phyloP scores from a whole-genome alignment of 345 rosid species.

The Pugionium cornutum region DNA sequence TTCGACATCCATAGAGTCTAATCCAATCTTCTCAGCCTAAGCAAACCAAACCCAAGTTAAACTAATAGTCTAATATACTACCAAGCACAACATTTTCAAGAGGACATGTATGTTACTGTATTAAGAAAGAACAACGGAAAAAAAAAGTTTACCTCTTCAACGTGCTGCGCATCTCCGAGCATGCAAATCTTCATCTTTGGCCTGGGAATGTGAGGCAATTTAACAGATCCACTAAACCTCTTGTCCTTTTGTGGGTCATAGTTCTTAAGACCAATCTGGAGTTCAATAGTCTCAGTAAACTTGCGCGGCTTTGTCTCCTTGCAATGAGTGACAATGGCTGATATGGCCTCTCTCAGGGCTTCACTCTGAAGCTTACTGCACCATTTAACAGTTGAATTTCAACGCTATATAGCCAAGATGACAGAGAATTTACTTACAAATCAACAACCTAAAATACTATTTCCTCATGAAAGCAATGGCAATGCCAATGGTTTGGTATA shows the following conservation, averaged over 20 bases:
- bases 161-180: constrained; percentile 97
- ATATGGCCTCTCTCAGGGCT: constrained; percentile 78
- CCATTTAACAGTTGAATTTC: neutral
- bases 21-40: constrained; percentile 71
- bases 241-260: constrained; percentile 96
- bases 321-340: constrained; percentile 49
- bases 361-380: constrained; percentile 94
- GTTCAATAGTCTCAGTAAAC: constrained; percentile 86
- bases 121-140: no score
- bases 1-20: constrained; percentile 77
- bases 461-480: neutral
- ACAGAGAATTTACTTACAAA: neutral
- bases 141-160: constrained; percentile 65
- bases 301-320: constrained; percentile 68
- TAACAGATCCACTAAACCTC: constrained; percentile 90
- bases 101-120: neutral
- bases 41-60: neutral
- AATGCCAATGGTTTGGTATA: neutral
- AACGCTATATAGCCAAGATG: neutral
- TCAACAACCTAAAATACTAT: neutral
- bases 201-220: constrained; percentile 89
- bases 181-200: constrained; percentile 94
- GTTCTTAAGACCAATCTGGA: constrained; percentile 93
- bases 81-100: neutral
- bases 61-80: neutral